These are phyloP conservation scores for Babesia ovis DNA, from an alignment of 169 alveolate genomes.

Conservation along the genomic window DNA sequence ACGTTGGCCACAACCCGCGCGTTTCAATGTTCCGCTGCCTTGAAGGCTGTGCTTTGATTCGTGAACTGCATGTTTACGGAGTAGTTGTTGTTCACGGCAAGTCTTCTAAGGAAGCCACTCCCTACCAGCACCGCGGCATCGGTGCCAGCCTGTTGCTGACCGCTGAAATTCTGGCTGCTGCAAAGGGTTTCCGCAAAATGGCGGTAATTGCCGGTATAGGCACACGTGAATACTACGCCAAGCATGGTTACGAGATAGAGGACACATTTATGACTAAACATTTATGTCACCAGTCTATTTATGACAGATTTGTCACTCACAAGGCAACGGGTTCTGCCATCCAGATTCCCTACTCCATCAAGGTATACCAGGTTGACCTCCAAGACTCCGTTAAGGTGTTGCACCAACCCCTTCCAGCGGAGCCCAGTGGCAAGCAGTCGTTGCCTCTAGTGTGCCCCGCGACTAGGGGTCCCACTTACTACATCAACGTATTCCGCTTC, in stretches of 20 bases:
- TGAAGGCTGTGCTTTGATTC: constrained; percentile 84
- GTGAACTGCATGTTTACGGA: constrained; percentile 93
- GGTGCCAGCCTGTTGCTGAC: constrained; percentile 73
- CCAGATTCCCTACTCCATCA: constrained; percentile 35
- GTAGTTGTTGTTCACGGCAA: constrained; percentile 58
- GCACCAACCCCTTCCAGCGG: constrained; percentile 33
- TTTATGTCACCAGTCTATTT: constrained; percentile 57
- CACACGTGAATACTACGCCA: constrained; percentile 96
- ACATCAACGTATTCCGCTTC: constrained; percentile 27
- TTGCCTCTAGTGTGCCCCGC: not conserved
- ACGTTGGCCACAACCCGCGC: constrained; percentile 48
- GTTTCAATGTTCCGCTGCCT: constrained; percentile 69
- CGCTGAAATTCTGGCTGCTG: constrained; percentile 76
- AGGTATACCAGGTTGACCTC: constrained; percentile 26
- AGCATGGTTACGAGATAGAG: constrained; percentile 93
- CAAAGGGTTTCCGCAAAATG: constrained; percentile 86
- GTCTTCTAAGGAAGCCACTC: constrained; percentile 8
- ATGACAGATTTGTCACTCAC: constrained; percentile 22
- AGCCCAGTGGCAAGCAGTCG: constrained; percentile 4
- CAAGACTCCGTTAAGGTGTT: constrained; percentile 26
- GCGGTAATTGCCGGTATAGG: constrained; percentile 99
- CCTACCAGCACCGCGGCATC: constrained; percentile 69
- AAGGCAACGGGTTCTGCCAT: not conserved
- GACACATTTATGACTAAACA: constrained; percentile 93
- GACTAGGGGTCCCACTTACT: not conserved